These are phyloP conservation scores for Ascobolus immersus DNA, from an alignment of 495 filamentous ascomycete genomes.

Conservation along the genomic window DNA sequence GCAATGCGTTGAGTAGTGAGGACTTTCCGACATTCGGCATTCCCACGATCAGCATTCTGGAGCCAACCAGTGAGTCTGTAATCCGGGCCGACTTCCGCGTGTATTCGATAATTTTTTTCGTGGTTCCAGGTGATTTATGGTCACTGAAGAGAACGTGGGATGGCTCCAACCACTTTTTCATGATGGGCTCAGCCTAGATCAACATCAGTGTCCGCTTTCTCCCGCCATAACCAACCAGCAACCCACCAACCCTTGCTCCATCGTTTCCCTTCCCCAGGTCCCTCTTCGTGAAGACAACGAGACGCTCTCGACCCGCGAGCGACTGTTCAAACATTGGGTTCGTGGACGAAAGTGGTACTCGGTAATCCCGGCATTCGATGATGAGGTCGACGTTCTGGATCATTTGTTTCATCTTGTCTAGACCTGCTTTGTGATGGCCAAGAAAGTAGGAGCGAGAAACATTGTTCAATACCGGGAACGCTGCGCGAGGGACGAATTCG, in stretches of 20 bases:
- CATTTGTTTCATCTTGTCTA: constrained; percentile 60
- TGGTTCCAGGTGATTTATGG: not conserved
- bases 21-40: constrained; percentile 96
- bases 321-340: constrained; percentile 76
- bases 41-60: constrained; percentile 64
- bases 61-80: constrained; percentile 34
- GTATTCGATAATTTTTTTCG: not conserved
- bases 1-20: constrained; percentile 66
- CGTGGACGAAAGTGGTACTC: constrained; percentile 60
- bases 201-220: constrained; percentile 3
- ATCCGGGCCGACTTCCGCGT: constrained; percentile 9
- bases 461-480: constrained; percentile 40
- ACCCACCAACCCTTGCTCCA: constrained; percentile 8
- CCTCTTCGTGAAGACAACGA: constrained; percentile 78
- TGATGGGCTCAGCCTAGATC: constrained; percentile 21
- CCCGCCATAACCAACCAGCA: not conserved
- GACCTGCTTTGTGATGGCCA: constrained; percentile 74
- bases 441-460: constrained; percentile 84
- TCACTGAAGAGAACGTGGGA: constrained; percentile 33
- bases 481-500: constrained; percentile 43
- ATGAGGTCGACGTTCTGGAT: constrained; percentile 64
- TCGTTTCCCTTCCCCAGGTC: constrained; percentile 34
- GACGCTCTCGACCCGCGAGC: constrained; percentile 36
- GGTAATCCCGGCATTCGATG: constrained; percentile 84
- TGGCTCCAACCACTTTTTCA: constrained; percentile 33